A percentile compares a stretch with the other conserved stretches of the same genome.
phyloP scores from a whole-genome alignment of 2,329 filamentous ascomycete species.

The Neonectria magnoliae region DNA sequence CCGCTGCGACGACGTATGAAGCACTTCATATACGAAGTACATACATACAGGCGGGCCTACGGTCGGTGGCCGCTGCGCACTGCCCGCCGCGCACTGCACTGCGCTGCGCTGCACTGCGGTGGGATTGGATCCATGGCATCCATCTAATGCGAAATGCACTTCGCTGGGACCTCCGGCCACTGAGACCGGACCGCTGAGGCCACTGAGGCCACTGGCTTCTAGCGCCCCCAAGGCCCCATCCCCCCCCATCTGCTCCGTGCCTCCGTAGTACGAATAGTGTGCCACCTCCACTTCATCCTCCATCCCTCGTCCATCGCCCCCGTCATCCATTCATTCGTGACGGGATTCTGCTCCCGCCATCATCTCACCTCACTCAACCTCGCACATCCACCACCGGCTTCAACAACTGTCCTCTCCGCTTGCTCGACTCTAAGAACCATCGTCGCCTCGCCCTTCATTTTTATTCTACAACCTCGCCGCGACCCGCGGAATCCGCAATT shows the following conservation, averaged over 20 bases:
- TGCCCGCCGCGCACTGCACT: constrained; percentile 28
- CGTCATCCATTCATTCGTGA: constrained; percentile 30
- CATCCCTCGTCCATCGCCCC: constrained; percentile 18
- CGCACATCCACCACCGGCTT: constrained; percentile 19
- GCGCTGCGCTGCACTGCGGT: constrained; percentile 32
- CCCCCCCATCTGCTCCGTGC: constrained; percentile 31
- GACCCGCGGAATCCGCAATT: constrained; percentile 12
- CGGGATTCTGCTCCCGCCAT: constrained; percentile 26
- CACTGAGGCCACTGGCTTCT: constrained; percentile 35
- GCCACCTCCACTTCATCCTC: constrained; percentile 31
- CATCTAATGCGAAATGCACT: constrained; percentile 29
- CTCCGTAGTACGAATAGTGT: constrained; percentile 25
- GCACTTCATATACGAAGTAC: neutral
- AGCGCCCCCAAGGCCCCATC: constrained; percentile 26
- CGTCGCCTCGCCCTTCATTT: constrained; percentile 6
- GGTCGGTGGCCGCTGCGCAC: constrained; percentile 16
- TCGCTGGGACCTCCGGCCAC: constrained; percentile 27
- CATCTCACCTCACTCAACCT: constrained; percentile 29
- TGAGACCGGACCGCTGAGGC: constrained; percentile 31
- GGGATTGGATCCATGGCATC: neutral
- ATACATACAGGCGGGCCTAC: neutral
- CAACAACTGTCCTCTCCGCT: constrained; percentile 12
- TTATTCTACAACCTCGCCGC: constrained; percentile 7
- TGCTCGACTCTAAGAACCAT: constrained; percentile 2
- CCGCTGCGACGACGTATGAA: constrained; percentile 8